Conservation (phyloP, 805 yeast genomes). For the Alloascoidea africana region DNA sequence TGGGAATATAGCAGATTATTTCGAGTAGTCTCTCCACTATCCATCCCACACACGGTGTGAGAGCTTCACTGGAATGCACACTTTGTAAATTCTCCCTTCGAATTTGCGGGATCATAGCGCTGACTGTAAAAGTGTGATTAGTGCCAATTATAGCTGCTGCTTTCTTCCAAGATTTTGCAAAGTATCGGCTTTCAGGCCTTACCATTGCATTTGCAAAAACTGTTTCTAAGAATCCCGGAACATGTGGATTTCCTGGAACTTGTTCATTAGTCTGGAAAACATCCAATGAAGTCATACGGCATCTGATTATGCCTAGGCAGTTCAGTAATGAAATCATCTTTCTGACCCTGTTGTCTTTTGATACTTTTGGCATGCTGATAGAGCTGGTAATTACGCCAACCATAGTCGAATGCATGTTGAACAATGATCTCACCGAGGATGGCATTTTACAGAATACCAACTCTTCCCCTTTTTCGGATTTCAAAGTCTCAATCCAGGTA, state of each 20-base stretch:
- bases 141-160: slow-evolving; percentile 25
- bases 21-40: slow-evolving; percentile 65
- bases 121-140: slow-evolving; percentile 10
- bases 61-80: slow-evolving; percentile 18
- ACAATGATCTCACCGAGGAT: slow-evolving; percentile 44
- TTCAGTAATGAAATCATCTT: slow-evolving; percentile 56
- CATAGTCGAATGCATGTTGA: slow-evolving; percentile 53
- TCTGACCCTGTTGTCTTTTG: slow-evolving; percentile 42
- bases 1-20: slow-evolving; percentile 63
- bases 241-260: slow-evolving; percentile 10
- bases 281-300: slow-evolving; percentile 50
- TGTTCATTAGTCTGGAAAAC: slow-evolving; percentile 24
- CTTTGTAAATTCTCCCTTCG: slow-evolving; percentile 8
- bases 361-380: slow-evolving; percentile 42
- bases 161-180: slow-evolving; percentile 52
- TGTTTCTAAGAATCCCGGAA: slow-evolving; percentile 79
- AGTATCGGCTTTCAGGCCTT: slow-evolving; percentile 68
- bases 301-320: slow-evolving; percentile 46
- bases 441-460: slow-evolving; percentile 42
- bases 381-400: slow-evolving; percentile 49
- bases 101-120: slow-evolving; percentile 13
- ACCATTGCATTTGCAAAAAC: slow-evolving; percentile 63
- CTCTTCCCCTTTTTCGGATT: slow-evolving; percentile 26
- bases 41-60: slow-evolving; percentile 91
- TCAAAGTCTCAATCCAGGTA: slow-evolving; percentile 48